phyloP scores from a whole-genome alignment of 1,284 basidiomycete species.

The Coriolopsis trogii region DNA sequence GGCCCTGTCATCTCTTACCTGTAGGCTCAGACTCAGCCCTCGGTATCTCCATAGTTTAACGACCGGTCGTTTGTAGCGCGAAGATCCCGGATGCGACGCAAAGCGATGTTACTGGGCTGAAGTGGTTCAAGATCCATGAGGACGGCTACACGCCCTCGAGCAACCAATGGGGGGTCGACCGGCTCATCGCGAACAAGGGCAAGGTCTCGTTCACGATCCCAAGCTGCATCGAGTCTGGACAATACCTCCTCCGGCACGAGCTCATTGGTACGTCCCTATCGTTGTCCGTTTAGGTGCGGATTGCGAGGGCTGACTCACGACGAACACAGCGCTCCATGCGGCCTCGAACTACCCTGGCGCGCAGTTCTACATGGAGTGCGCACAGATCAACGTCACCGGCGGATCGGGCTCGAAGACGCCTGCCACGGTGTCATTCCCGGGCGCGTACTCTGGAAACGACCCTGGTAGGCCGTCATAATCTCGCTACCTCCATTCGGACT shows the following conservation, averaged over 20 bases:
- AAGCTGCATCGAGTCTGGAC: constrained; percentile 47
- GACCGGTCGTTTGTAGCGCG: constrained; percentile 36
- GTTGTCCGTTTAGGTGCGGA: constrained; percentile 6
- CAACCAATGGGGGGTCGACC: constrained; percentile 49
- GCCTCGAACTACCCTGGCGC: constrained; percentile 51
- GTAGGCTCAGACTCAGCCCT: constrained; percentile 32
- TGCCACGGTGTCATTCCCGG: constrained; percentile 53
- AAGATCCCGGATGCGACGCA: constrained; percentile 48
- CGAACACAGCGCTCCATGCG: constrained; percentile 47
- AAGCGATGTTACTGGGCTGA: constrained; percentile 48
- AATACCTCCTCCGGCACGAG: constrained; percentile 57
- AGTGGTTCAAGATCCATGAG: constrained; percentile 54
- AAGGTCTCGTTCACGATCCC: constrained; percentile 57
- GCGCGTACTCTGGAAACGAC: constrained; percentile 44
- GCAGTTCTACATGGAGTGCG: constrained; percentile 59
- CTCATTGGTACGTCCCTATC: constrained; percentile 45
- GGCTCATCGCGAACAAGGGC: constrained; percentile 52
- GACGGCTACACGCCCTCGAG: constrained; percentile 41
- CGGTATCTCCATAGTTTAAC: neutral
- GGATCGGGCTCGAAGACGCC: constrained; percentile 47
- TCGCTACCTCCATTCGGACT: too few species aligned
- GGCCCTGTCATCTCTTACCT: constrained; percentile 57
- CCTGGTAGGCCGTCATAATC: constrained; percentile 18
- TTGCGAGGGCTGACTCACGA: too few species aligned
- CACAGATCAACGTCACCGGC: constrained; percentile 51